phyloP scores from a whole-genome alignment of 225 moss, liverwort and hornwort species.

The Pseudisothecium myosuroides region DNA sequence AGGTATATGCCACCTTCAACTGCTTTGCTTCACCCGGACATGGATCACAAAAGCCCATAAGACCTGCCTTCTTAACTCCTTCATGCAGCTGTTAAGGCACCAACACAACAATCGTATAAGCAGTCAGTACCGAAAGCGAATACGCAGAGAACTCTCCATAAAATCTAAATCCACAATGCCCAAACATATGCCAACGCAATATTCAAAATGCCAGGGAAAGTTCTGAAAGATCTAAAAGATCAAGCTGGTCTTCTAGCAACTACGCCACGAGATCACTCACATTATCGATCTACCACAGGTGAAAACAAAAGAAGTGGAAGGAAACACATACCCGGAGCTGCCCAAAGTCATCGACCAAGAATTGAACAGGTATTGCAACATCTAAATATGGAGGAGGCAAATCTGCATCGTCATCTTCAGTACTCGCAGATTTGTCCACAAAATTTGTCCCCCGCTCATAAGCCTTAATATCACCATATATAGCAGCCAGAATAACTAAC shows the following conservation, averaged over 20 bases:
- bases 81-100: slow-evolving; percentile 58
- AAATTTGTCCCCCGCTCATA: slow-evolving; percentile 24
- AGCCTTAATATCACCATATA: slow-evolving; percentile 70
- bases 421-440: slow-evolving; percentile 10
- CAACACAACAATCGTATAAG: not conserved
- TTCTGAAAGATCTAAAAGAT: not conserved
- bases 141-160: not conserved
- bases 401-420: slow-evolving; percentile 59
- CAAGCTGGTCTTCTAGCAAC: not conserved
- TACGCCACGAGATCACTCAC: not conserved
- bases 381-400: slow-evolving; percentile 84
- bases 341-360: slow-evolving; percentile 88
- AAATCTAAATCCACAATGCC: not conserved
- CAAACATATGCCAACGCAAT: not conserved
- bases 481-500: slow-evolving; percentile 70
- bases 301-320: not conserved
- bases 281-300: not conserved
- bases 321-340: slow-evolving; percentile 51
- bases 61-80: slow-evolving; percentile 92
- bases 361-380: slow-evolving; percentile 87
- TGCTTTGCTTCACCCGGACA: slow-evolving; percentile 96
- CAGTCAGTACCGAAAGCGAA: not conserved
- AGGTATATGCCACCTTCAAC: slow-evolving; percentile 69
- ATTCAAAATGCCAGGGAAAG: not conserved
- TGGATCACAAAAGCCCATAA: slow-evolving; percentile 99